A percentile compares a stretch with the other conserved stretches of the same genome.
phyloP scores from a whole-genome alignment of 257 asterid species.

The Mentha longifolia region DNA sequence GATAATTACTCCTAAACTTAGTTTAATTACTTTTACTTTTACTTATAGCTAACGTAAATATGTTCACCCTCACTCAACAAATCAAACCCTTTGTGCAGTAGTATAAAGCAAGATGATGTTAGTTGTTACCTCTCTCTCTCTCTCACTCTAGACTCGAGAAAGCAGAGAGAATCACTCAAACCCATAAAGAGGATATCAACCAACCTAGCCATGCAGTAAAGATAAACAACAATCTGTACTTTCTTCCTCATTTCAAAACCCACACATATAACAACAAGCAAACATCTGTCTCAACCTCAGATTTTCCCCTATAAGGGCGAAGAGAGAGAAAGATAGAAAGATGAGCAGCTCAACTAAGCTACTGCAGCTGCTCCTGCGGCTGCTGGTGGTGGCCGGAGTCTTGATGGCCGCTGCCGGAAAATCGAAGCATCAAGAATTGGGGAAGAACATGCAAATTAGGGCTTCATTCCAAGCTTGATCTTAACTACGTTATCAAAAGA shows the following conservation, averaged over 20 bases:
- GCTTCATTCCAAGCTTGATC: slow-evolving; percentile 32
- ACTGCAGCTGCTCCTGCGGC: slow-evolving; percentile 38
- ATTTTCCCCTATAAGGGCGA: background rate
- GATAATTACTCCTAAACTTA: too few relatives aligned
- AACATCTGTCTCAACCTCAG: slow-evolving; percentile 24
- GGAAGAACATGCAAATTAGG: slow-evolving; percentile 12
- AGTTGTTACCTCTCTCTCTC: slow-evolving; percentile 28
- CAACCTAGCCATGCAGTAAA: slow-evolving; percentile 46
- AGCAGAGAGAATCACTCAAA: slow-evolving; percentile 50
- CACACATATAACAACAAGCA: slow-evolving; percentile 5
- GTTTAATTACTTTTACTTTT: too few relatives aligned
- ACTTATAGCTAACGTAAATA: too few relatives aligned
- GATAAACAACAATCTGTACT: background rate
- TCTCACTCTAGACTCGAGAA: slow-evolving; percentile 49
- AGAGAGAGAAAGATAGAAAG: slow-evolving; percentile 30
- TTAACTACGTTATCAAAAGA: slow-evolving; percentile 62
- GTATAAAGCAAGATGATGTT: slow-evolving; percentile 49
- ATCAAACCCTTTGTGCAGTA: slow-evolving; percentile 22
- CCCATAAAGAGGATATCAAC: slow-evolving; percentile 56
- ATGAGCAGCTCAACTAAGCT: slow-evolving; percentile 37
- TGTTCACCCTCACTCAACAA: slow-evolving; percentile 31
- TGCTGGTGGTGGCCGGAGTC: slow-evolving; percentile 43
- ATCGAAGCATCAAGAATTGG: background rate
- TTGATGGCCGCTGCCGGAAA: slow-evolving; percentile 35
- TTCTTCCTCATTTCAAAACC: slow-evolving; percentile 13